Base-by-base conservation (phyloP, 2,329 filamentous ascomycete species). In the Fusarium cyanostomum region DNA sequence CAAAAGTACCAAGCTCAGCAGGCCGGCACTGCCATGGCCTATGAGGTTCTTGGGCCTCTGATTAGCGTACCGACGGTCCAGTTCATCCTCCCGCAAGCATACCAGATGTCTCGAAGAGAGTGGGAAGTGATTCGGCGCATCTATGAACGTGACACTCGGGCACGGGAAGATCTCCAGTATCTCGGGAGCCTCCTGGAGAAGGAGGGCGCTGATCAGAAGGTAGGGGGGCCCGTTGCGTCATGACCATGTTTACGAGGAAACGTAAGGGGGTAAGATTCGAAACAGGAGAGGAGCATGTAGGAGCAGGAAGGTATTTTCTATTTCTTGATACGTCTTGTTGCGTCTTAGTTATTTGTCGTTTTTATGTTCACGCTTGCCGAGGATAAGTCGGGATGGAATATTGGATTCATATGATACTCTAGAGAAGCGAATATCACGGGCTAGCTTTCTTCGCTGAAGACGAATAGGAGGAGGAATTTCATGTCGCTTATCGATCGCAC, bases 51-150 rank as follows among this genome's bases (percentile, higher is more conserved):
- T 0, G 90, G 90, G 0, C 75, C 81, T 0, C 80, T 89, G 39
- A 84, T 89, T 11, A 80, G 80, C 18, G 85, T 86, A 13, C 86
- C 89, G 0, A 90, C 89, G 0, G 86, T 92, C 8, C 82, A 86
- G 21, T 90, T 92, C 67, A 78, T 94, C 5, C 79, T 92, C 39
- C 85, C 87, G 6, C 88, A 91, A 64, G 89, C 89, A 1, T 86
- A 84, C 16, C 84, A 85, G 45, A 92, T 91, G 81, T 83, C 88
- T 41, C 81, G 85, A n/a, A 79, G 84, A 13, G 91, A 96, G 72
- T 89, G 95, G 84, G 82, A 85, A 52, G 86, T 95, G 26, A 85
- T 97, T 61, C 83, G 85, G 48, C 82, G 84, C 34, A 88, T 94
- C 12, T 82, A 92, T 21, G 83, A 88, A 45, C 81, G 83, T 10